These are phyloP conservation scores for Neolecta irregularis DNA, from an alignment of 1,139 yeast species.

Conservation along the genomic window DNA sequence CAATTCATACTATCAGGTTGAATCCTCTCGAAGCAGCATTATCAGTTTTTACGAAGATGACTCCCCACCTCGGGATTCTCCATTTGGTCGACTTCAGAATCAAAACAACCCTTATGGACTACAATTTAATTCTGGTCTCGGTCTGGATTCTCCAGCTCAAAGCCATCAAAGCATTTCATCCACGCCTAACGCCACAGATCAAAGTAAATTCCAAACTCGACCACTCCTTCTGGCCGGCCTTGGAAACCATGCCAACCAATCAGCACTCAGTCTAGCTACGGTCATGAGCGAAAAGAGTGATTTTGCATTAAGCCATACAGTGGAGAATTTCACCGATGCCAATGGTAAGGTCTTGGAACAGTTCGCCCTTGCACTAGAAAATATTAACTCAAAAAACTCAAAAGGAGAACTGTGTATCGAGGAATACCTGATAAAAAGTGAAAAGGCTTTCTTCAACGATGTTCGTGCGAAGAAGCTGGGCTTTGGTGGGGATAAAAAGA, in stretches of 20 bases:
- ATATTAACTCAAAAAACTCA: constrained; percentile 10
- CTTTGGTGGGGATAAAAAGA: too few relatives aligned
- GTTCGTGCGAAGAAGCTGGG: constrained; percentile 10
- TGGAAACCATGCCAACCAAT: constrained; percentile 9
- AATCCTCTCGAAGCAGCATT: too few relatives aligned
- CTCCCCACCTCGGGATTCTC: too few relatives aligned
- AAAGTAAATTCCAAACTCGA: too few relatives aligned
- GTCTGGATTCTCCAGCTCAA: too few relatives aligned
- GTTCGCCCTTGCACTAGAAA: constrained; percentile 9
- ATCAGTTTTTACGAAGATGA: too few relatives aligned
- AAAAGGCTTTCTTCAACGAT: constrained; percentile 10
- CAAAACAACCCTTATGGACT: too few relatives aligned
- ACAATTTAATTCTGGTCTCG: not conserved
- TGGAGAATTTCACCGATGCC: constrained; percentile 11
- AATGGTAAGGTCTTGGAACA: constrained; percentile 12
- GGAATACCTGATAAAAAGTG: constrained; percentile 10
- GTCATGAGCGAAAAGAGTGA: constrained; percentile 13
- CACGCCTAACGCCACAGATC: too few relatives aligned
- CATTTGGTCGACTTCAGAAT: too few relatives aligned
- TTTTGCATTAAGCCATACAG: constrained; percentile 11
- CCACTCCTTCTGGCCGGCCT: too few relatives aligned
- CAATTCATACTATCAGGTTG: too few relatives aligned
- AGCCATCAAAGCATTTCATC: too few relatives aligned
- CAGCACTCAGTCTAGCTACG: constrained; percentile 13
- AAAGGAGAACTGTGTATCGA: constrained; percentile 13